Base-by-base conservation (phyloP, 1,284 basidiomycete species). In the Boletus semigastroideus region DNA sequence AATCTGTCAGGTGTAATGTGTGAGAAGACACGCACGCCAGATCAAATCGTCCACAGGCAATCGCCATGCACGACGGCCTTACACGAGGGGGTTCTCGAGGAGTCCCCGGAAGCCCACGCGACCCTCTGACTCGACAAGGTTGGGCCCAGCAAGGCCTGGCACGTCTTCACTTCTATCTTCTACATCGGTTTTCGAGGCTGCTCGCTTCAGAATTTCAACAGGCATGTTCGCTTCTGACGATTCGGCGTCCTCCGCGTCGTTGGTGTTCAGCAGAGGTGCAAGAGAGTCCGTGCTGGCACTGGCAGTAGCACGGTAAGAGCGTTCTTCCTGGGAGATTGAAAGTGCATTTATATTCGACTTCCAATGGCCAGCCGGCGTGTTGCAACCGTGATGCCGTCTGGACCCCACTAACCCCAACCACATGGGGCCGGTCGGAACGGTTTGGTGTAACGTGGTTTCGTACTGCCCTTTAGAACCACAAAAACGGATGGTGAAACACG, bases 51-150 rank as follows among this genome's bases (percentile, higher is more conserved):
- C 36, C 16, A n/a, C 31, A 16, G 28, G 25, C 51, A 20, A 34
- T 36, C 9, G 28, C 13, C 20, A 20, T 8, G 36, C 20, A 40
- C 0, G 33, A 20, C 17, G n/a, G 27, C 28, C 65, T 56, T 55
- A 71, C 66, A 68, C 55, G 39, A 59, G 64, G 14, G 27, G 42
- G 43, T 68, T 71, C 14, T 70, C 57, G 42, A 69, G 62, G 27
- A 71, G 52, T 8, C 65, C 66, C 27, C 36, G 45, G 37, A 71
- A 60, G 17, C 66, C 66, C 20, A 52, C 51, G 1, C 22, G 53
- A 16, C 69, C 67, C 28, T 65, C 65, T 37, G 52, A 28, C 20
- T 54, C 42, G 11, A 44, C 46, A 25, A 65, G 53, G 20, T 55
- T 42, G 42, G 63, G 38, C 19, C 27, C 53, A 9, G 43, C n/a